phyloP scores from a whole-genome alignment of 2,329 filamentous ascomycete genomes.

The Davidsoniella australis region DNA sequence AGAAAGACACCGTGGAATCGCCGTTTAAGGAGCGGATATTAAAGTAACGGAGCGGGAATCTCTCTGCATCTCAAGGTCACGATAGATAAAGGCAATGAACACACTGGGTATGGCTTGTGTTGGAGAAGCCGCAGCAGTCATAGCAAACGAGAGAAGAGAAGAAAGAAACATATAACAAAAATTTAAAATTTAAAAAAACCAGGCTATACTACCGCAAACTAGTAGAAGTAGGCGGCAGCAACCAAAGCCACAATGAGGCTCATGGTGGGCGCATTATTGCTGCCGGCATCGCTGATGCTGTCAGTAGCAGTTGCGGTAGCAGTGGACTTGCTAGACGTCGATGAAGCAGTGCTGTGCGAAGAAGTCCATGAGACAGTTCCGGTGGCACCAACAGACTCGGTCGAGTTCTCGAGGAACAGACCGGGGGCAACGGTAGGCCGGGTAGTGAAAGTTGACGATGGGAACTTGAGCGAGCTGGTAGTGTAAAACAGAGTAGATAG shows the following conservation, averaged over 20 bases:
- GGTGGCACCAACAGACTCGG: constrained; percentile 14
- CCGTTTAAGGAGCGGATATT: neutral
- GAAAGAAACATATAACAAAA: neutral
- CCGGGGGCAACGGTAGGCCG: constrained; percentile 23
- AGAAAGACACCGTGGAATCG: no score
- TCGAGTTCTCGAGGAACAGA: constrained; percentile 38
- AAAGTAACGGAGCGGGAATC: neutral
- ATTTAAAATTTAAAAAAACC: constrained; percentile 2
- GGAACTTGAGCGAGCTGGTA: constrained; percentile 11
- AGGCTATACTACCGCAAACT: constrained; percentile 10
- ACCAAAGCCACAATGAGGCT: constrained; percentile 39
- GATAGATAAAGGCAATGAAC: neutral
- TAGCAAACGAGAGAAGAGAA: neutral
- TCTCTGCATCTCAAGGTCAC: neutral
- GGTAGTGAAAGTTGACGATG: constrained; percentile 14
- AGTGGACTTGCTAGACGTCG: neutral
- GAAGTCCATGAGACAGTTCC: constrained; percentile 7
- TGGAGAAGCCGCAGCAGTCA: no score
- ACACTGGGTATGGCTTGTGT: no score
- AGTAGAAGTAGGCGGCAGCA: constrained; percentile 33
- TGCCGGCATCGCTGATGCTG: constrained; percentile 23
- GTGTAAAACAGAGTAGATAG: neutral
- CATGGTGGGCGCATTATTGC: constrained; percentile 31
- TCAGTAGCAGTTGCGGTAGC: constrained; percentile 1
- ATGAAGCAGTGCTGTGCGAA: constrained; percentile 2